Conservation (phyloP, 176 grass and related monocot species). For the Secale cereale region DNA sequence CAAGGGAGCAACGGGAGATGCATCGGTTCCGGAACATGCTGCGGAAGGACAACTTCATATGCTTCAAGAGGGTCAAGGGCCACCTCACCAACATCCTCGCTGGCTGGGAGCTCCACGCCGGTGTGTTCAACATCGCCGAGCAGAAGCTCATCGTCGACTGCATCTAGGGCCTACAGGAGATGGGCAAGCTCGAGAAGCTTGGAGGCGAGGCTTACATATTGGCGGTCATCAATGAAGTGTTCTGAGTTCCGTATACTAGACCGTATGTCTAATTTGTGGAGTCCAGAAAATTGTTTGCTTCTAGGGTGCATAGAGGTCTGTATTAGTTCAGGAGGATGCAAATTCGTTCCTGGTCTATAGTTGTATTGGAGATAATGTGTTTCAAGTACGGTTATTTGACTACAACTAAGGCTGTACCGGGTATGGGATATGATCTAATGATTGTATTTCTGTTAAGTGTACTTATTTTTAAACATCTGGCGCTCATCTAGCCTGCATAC, state of each 20-base stretch:
- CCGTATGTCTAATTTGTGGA: neutral
- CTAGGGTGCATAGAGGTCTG: neutral
- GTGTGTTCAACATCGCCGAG: no score
- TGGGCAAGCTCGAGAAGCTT: slow-evolving; percentile 36
- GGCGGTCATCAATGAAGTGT: neutral
- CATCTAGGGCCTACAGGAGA: slow-evolving; percentile 40
- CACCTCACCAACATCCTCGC: no score
- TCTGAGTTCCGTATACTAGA: neutral
- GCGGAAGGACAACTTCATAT: slow-evolving; percentile 37
- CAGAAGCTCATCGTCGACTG: slow-evolving; percentile 37
- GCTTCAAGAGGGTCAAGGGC: slow-evolving; percentile 42
- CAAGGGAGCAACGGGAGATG: slow-evolving; percentile 50
- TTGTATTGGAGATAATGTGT: neutral
- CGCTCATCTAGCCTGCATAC: no score
- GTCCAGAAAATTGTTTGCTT: slow-evolving; percentile 8
- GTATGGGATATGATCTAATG: neutral
- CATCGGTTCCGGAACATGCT: slow-evolving; percentile 29
- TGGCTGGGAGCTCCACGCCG: no score
- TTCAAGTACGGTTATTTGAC: neutral
- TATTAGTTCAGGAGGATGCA: neutral
- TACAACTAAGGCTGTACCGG: neutral
- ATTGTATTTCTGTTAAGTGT: no score
- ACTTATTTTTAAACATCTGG: no score
- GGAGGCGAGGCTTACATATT: slow-evolving; percentile 33
- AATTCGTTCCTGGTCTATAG: neutral